Base-by-base conservation (phyloP, 805 yeast species). In the Pichia eremophila region DNA sequence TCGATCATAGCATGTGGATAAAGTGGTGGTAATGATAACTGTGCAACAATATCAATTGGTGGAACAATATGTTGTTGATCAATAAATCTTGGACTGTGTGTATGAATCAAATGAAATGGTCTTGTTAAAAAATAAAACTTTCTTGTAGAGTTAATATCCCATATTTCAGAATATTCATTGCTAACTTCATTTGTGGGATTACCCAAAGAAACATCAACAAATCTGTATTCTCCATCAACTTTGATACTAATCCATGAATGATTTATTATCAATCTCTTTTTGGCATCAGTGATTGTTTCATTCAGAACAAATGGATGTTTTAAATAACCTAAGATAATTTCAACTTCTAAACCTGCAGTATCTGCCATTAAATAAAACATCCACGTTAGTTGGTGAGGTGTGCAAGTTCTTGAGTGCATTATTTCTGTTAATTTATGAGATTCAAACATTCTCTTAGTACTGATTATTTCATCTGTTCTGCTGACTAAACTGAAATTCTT, bases 221-320 rank as follows among this genome's bases (percentile, higher is more conserved):
- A 73, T 50, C 91, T 71, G 78, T 90, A 89, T 60, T 85, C 84
- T 38, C 81, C 81, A 50, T 86, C 83, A 15, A 89, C 65, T 35
- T 83, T 62, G 1, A 89, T 80, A 1, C 95, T 79, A 47, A 88
- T 73, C 99, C 99, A 93, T 47, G 85, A 79, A 64, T 93, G 99
- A 57, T 89, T 87, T 36, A 81, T 62, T n/a, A 68, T 66, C 53
- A 72, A 75, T 40, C 78, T 72, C 49, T 71, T 74, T 49, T 68
- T 68, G 0, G 52, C 18, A 37, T 53, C 39, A 12, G 49, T 39
- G 8, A 49, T 39, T 1, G 57, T 49, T n/a, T 63, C 63, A 51
- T 75, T 74, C 43, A 72, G 67, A 46, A 74, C 81, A 51, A 80
- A 80, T 9, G 96, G 95, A 27, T 81, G 77, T 60, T 90, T 87